phyloP scores from a whole-genome alignment of 2,329 filamentous ascomycete species.

The Fusarium compactum region DNA sequence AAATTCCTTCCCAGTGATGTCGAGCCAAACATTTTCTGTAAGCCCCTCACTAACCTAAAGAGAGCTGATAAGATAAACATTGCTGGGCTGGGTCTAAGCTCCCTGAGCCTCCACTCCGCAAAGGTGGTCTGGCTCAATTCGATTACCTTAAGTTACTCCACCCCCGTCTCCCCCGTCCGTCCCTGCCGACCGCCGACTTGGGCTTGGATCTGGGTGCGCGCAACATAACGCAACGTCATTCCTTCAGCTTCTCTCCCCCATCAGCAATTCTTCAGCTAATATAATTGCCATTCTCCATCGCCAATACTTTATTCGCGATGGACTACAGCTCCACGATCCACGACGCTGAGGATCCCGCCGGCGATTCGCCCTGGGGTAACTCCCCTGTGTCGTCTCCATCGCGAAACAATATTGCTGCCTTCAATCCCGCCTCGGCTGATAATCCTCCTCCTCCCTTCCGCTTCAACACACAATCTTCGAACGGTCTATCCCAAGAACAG shows the following conservation, averaged over 20 bases:
- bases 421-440: constrained; percentile 57
- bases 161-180: constrained; percentile 35
- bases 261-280: constrained; percentile 24
- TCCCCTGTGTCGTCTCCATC: constrained; percentile 65
- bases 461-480: constrained; percentile 59
- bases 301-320: constrained; percentile 55
- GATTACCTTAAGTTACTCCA: constrained; percentile 19
- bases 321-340: constrained; percentile 69
- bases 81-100: constrained; percentile 25
- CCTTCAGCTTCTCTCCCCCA: constrained; percentile 31
- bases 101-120: constrained; percentile 11
- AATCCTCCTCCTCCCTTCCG: constrained; percentile 56
- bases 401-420: constrained; percentile 59
- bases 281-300: constrained; percentile 19
- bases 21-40: constrained; percentile 52
- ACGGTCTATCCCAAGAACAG: constrained; percentile 55
- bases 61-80: constrained; percentile 45
- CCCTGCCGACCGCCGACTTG: constrained; percentile 37
- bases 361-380: constrained; percentile 68
- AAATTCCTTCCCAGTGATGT: constrained; percentile 34
- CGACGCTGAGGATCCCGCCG: constrained; percentile 65
- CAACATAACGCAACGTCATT: constrained; percentile 47
- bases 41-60: constrained; percentile 57
- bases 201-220: constrained; percentile 31
- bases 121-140: constrained; percentile 19